Evolutionary conservation across 768 basidiomycete species (phyloP).

Genomic region (Nidula microcarpa): DNA sequence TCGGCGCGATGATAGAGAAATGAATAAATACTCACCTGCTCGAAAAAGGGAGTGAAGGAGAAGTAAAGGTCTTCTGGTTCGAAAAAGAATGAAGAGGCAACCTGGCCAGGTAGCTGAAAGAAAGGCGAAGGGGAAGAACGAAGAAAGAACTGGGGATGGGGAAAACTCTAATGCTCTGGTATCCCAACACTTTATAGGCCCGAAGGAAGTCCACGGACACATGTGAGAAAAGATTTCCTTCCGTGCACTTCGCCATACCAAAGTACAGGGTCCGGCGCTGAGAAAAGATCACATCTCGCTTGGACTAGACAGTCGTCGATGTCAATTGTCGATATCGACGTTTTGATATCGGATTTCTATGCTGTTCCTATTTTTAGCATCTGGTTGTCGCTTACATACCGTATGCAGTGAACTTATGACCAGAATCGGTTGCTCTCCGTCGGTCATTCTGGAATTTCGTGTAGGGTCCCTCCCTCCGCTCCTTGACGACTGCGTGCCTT

Average conservation of each 20-base stretch:
- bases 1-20: not conserved
- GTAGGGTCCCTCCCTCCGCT: too few species aligned
- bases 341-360: not conserved
- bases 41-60: constrained; percentile 10
- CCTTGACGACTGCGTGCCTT: too few species aligned
- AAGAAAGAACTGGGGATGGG: constrained; percentile 12
- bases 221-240: constrained; percentile 6
- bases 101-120: constrained; percentile 26
- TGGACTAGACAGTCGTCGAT: not conserved
- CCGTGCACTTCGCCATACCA: not conserved
- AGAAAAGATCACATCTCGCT: not conserved
- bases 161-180: too few species aligned
- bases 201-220: too few species aligned
- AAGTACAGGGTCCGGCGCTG: not conserved
- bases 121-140: constrained; percentile 22
- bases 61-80: constrained; percentile 22
- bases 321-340: not conserved
- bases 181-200: too few species aligned
- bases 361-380: not conserved
- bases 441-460: too few species aligned
- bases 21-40: constrained; percentile 14
- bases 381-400: too few species aligned
- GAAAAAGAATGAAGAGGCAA: constrained; percentile 26
- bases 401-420: too few species aligned
- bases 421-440: too few species aligned